Base-by-base conservation (phyloP, 208 protist species). In the Cochliopodium minus region DNA sequence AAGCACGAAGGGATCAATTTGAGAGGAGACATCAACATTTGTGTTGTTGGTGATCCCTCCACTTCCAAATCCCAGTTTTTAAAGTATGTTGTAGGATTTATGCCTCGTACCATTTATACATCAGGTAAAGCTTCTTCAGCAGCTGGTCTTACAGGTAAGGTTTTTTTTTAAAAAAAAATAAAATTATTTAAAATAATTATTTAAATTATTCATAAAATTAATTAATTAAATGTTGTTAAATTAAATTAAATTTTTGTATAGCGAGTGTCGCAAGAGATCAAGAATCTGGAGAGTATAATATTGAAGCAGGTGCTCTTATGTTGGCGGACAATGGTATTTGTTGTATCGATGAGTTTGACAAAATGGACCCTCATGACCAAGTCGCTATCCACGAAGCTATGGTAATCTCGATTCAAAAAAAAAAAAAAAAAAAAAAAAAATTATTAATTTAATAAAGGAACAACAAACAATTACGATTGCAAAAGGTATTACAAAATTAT, bases 281-380 rank as follows among this genome's bases (percentile, higher is more conserved):
- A n/a, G 94, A 99, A 62, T 97, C 85, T 1, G 92, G 93, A 26
- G 95, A 99, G 65, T 97, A 95, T 67, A 89, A 80, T 15, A 97
- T 99, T 46, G 96, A 99, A 69, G 94, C 96, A 0, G 96, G 96
- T 48, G 96, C 96, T 22, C 80, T 99, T 3, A 98, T 99, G 93
- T 76, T 99, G 4, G 96, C 93, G 40, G 95, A 99, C 73, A 95
- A 95, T 55, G 94, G 93, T 58, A 86, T 99, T 29, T 99, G 94
- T 81, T 99, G 94, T 72, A 99, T 99, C 63, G 96, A 99, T 73
- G 96, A 99, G 78, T 99, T 99, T 70, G 96, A 99, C 69, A 99
- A 99, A 76, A 99, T 99, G 93, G 90, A 98, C 45, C 59, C 86
- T 39, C 79, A 65, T 3, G 94, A 99, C 69, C 92, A 98, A 73